Evolutionary conservation across 768 basidiomycete genomes (phyloP).

Genomic region (Tremella fuciformis): DNA sequence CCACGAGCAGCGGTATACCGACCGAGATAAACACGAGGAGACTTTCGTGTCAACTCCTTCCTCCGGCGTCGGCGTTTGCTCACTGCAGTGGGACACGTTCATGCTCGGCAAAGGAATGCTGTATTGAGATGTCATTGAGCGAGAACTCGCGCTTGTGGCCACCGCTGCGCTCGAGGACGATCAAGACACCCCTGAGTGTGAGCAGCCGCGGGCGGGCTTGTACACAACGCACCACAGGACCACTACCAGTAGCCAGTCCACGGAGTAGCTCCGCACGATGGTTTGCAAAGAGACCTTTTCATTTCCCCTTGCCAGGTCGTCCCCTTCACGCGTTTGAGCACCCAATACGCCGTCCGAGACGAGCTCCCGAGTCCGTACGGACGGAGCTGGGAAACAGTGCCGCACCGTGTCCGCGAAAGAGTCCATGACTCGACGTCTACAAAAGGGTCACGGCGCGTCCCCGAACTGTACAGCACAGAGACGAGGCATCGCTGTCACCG

Average conservation of each 20-base stretch:
- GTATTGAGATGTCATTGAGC: constrained; percentile 47
- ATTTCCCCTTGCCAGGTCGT: constrained; percentile 13
- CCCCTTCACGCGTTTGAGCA: constrained; percentile 14
- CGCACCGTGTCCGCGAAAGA: constrained; percentile 36
- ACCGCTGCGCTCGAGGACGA: constrained; percentile 36
- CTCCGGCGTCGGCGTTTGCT: constrained; percentile 8
- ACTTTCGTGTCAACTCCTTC: constrained; percentile 13
- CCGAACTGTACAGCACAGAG: too few species aligned
- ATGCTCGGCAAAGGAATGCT: constrained; percentile 43
- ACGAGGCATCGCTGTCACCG: too few species aligned
- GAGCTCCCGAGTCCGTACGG: constrained; percentile 1
- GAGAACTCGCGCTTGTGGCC: constrained; percentile 51
- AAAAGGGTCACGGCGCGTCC: too few species aligned
- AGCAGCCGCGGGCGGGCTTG: background rate
- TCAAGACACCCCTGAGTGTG: constrained; percentile 34
- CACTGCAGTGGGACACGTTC: constrained; percentile 46
- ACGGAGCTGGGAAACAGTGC: constrained; percentile 41
- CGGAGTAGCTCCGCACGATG: constrained; percentile 39
- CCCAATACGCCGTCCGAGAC: background rate
- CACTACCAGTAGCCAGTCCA: constrained; percentile 46
- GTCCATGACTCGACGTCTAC: constrained; percentile 18
- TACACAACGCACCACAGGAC: constrained; percentile 40
- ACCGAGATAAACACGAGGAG: constrained; percentile 55
- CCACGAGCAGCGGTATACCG: constrained; percentile 67
- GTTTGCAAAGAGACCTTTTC: constrained; percentile 29